These are phyloP conservation scores for Boletus sensibilis DNA, from an alignment of 768 basidiomycete genomes.

Conservation along the genomic window DNA sequence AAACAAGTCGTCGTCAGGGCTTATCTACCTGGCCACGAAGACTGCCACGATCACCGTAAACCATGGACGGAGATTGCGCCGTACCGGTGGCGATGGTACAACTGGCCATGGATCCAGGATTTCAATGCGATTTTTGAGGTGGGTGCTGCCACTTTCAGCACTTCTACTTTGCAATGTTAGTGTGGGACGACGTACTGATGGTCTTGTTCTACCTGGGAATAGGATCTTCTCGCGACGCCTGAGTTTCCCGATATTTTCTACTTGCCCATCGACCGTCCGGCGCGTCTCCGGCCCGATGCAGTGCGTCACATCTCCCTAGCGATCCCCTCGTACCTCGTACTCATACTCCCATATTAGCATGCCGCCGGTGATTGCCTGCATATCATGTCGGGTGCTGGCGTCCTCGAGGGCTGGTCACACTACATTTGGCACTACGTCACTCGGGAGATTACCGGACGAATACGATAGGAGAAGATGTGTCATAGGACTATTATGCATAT, in stretches of 20 bases:
- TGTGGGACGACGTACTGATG: slow-evolving; percentile 1
- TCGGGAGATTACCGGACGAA: slow-evolving; percentile 32
- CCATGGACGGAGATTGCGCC: slow-evolving; percentile 50
- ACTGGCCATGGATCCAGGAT: slow-evolving; percentile 61
- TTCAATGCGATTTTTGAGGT: slow-evolving; percentile 64
- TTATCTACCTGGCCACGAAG: slow-evolving; percentile 65
- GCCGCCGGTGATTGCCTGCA: slow-evolving; percentile 46
- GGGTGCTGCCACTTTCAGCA: slow-evolving; percentile 3
- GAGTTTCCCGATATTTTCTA: slow-evolving; percentile 57
- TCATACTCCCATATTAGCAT: slow-evolving; percentile 33
- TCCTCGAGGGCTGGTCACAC: slow-evolving; percentile 51
- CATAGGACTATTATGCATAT: not conserved
- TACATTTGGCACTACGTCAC: slow-evolving; percentile 51
- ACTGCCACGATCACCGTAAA: slow-evolving; percentile 49
- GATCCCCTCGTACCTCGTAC: not conserved
- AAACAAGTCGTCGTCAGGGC: slow-evolving; percentile 56
- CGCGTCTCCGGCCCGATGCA: slow-evolving; percentile 60
- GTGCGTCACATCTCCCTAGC: slow-evolving; percentile 36
- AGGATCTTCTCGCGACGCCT: slow-evolving; percentile 43
- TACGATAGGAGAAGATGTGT: slow-evolving; percentile 15
- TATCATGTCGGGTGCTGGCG: slow-evolving; percentile 45
- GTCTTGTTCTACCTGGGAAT: not conserved
- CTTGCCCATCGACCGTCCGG: slow-evolving; percentile 61
- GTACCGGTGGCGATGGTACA: slow-evolving; percentile 52
- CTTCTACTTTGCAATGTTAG: not conserved